Conservation (phyloP, 805 yeast genomes). For the Ogataea thermomethanolica region DNA sequence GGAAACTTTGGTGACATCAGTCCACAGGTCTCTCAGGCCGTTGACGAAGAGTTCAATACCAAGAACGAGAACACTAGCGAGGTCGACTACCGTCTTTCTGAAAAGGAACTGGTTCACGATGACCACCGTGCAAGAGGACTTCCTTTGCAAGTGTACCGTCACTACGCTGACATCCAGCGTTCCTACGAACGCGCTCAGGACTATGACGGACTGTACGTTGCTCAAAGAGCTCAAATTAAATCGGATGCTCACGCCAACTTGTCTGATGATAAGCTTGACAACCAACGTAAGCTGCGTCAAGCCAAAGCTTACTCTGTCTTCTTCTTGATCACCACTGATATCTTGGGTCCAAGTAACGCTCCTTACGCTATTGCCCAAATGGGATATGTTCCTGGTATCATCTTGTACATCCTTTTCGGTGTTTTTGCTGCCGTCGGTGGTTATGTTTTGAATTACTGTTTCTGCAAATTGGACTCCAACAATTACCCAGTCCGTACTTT, state of each 20-base stretch:
- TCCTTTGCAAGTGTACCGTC: conserved; percentile 10
- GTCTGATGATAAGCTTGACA: conserved; percentile 11
- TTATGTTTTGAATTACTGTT: conserved; percentile 35
- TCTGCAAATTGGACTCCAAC: conserved; percentile 37
- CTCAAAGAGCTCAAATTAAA: conserved; percentile 8
- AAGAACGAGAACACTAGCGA: neutral
- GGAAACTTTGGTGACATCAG: conserved; percentile 13
- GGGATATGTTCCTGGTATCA: conserved; percentile 45
- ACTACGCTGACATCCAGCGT: conserved; percentile 15
- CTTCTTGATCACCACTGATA: conserved; percentile 46
- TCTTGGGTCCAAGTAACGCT: conserved; percentile 45
- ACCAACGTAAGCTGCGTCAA: conserved; percentile 10
- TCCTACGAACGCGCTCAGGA: conserved; percentile 6
- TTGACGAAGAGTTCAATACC: conserved; percentile 5
- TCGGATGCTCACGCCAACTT: conserved; percentile 8
- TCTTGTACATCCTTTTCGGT: conserved; percentile 41
- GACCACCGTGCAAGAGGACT: conserved; percentile 10
- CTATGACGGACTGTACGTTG: conserved; percentile 10
- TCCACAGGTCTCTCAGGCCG: conserved; percentile 10
- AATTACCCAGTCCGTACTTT: conserved; percentile 42
- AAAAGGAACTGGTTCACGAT: neutral
- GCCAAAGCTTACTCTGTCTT: conserved; percentile 33
- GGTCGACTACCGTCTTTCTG: neutral
- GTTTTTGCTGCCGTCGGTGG: conserved; percentile 42
- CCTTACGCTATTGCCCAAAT: conserved; percentile 43